Percentiles rank a stretch among this genome's conserved stretches.
phyloP scores from a whole-genome alignment of 192 early-diverging fungal genomes.

The Thoreauomyces humboldtii region DNA sequence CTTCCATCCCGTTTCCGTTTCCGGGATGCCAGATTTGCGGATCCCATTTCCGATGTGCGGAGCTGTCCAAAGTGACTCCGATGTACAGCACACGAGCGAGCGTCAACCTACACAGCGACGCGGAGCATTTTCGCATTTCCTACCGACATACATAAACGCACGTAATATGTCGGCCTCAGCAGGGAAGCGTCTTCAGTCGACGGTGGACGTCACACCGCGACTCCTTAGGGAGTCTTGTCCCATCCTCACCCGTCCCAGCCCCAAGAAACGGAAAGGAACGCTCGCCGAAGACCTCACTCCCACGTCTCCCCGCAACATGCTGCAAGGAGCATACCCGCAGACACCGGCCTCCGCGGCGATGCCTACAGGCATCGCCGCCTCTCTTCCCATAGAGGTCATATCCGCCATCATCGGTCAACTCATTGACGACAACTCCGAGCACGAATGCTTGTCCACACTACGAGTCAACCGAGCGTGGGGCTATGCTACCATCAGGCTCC shows the following conservation, averaged over 20 bases:
- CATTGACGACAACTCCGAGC: constrained; percentile 2
- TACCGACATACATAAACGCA: not conserved
- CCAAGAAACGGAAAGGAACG: no score
- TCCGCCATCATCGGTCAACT: not conserved
- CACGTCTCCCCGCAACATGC: not conserved
- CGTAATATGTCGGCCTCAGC: constrained; percentile 5
- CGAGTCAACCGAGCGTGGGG: constrained; percentile 20
- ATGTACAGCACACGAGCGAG: no score
- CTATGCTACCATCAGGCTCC: constrained; percentile 2
- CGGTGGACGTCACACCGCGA: not conserved
- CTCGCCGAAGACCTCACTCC: not conserved
- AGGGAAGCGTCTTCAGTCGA: not conserved
- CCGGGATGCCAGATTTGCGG: no score
- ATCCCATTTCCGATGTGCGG: no score
- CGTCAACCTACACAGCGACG: no score
- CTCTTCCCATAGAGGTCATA: constrained; percentile 3
- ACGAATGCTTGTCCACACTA: not conserved
- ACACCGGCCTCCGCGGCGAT: no score
- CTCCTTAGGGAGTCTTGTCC: no score
- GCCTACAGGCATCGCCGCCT: no score
- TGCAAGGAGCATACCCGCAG: not conserved
- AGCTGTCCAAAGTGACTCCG: no score
- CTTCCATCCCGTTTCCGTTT: no score
- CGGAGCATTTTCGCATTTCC: not conserved
- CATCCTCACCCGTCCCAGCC: not conserved